These are phyloP conservation scores for Sporothrix schenckii DNA, from an alignment of 2,329 filamentous ascomycete species.

Conservation along the genomic window DNA sequence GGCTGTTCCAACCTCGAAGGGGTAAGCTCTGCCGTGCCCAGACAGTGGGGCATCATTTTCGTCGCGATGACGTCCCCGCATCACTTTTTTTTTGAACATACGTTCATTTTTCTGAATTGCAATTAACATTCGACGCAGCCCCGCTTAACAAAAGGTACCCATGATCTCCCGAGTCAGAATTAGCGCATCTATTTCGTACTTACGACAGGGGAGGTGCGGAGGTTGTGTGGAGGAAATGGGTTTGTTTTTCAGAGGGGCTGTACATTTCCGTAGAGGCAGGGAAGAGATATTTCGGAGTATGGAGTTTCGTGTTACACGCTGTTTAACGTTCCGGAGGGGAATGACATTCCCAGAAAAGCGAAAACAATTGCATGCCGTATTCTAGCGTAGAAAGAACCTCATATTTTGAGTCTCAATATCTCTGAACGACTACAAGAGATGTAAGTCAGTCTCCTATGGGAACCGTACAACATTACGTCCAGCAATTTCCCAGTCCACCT, in stretches of 20 bases:
- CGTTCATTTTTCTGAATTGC: background rate
- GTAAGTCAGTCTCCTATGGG: too few relatives aligned
- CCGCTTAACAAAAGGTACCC: background rate
- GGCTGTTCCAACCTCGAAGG: background rate
- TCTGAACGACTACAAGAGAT: too few relatives aligned
- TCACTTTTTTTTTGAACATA: background rate
- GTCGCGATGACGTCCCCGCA: background rate
- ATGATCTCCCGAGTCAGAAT: constrained; percentile 7
- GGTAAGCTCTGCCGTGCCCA: constrained; percentile 14
- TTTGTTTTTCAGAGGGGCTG: constrained; percentile 13
- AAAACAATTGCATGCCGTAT: background rate
- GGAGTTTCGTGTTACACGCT: background rate
- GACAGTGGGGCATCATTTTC: background rate
- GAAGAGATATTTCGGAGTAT: background rate
- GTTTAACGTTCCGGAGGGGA: constrained; percentile 2
- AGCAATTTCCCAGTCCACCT: too few relatives aligned
- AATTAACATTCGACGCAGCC: background rate
- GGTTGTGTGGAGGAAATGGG: background rate
- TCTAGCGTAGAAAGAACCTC: background rate
- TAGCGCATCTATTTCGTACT: too few relatives aligned
- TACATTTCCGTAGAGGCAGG: constrained; percentile 14
- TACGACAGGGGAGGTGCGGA: background rate
- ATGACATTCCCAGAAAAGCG: background rate
- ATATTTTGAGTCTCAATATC: background rate
- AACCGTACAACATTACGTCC: too few relatives aligned